Evolutionary conservation across 371 early-diverging fungal species (phyloP), one percentile per base, ranked within the genome.

Genomic region (Lichtheimia ramosa): DNA sequence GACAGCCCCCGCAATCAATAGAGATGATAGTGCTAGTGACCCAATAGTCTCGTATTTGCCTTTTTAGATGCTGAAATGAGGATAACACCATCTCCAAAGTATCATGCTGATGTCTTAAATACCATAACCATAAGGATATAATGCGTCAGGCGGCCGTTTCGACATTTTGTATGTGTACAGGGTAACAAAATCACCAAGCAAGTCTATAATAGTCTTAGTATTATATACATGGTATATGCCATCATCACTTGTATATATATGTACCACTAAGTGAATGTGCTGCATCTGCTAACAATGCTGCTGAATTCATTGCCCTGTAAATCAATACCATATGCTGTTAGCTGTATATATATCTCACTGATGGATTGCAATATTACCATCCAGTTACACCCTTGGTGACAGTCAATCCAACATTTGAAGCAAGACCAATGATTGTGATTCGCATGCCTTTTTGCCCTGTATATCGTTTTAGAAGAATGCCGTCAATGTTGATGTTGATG

Each of bases 231-330:
- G 27, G 2, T 34, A 15, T 34, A 25, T 51, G 24, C 28, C 3
- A 54, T 48, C 28, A 40, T 14, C 25, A 0, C 16, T 5, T 5
- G 4, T 0, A 5, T 46, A 0, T n/a, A 14, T 40, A 4, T 40
- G 68, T 73, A 81, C 85, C 85, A 63, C 85, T 83, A 28, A 86
- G 63, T 27, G 89, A 88, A 70, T 89, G 89, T 13, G 80, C 75
- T 4, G 89, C 86, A 57, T 89, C 90, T 0, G 90, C 90, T 41
- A 89, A 48, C 43, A 89, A 66, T 5, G 90, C 84, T n/a, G 86
- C 85, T 20, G 89, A 88, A 73, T 88, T 84, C 77, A 85, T 83
- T n/a, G 76, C 40, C 79, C 84, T 84, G 42, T n/a, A n/a, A n/a
- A n/a, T n/a, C n/a, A n/a, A 56, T 18, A 53, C 5, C n/a, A 46